Conservation (phyloP, 2,329 filamentous ascomycete genomes). For the Biscogniauxia sp. region DNA sequence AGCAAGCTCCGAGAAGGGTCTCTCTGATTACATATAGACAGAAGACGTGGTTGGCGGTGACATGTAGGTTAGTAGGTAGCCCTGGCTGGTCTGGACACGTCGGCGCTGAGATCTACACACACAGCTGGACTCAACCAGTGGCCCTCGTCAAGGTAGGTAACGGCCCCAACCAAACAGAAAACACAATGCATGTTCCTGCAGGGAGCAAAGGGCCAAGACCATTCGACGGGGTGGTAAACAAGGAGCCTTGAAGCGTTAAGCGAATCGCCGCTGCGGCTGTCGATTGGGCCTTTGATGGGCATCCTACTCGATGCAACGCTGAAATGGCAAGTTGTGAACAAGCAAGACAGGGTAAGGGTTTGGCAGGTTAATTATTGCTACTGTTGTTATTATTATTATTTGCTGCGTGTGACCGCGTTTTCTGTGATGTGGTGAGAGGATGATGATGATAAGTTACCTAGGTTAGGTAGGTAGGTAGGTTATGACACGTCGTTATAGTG, state of each 20-base stretch:
- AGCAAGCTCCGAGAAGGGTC: no score
- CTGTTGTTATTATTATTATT: no score
- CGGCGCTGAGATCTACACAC: not conserved
- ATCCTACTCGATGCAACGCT: not conserved
- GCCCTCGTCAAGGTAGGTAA: no score
- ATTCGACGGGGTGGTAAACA: not conserved
- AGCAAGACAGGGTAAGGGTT: no score
- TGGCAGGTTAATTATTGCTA: no score
- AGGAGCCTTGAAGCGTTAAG: not conserved
- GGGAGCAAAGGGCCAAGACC: not conserved
- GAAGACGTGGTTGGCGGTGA: not conserved
- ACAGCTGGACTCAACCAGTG: not conserved
- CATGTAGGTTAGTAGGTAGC: no score
- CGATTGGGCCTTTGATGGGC: not conserved
- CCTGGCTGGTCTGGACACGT: not conserved
- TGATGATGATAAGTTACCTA: no score
- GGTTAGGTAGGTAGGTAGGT: no score
- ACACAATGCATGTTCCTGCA: not conserved
- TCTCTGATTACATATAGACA: not conserved
- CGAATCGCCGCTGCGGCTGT: not conserved
- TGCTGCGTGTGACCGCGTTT: no score
- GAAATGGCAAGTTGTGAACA: not conserved
- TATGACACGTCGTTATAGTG: no score
- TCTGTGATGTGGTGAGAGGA: no score
- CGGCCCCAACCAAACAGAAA: no score